phyloP scores from a whole-genome alignment of 164 flowering plant genomes.

The Sedum album region DNA sequence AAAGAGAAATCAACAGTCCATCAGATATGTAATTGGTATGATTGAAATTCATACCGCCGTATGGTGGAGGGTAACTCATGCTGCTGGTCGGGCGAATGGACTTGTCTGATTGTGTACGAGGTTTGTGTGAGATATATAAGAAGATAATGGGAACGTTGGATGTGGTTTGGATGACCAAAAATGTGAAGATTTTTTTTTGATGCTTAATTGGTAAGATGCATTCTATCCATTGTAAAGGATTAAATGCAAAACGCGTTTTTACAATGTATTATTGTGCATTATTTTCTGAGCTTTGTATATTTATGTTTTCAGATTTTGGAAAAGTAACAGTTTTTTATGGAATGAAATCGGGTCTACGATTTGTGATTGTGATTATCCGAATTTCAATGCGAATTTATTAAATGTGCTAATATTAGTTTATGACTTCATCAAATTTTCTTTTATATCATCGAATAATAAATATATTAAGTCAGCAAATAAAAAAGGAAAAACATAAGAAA shows the following conservation, averaged over 20 bases:
- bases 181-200: background rate
- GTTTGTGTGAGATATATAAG: background rate
- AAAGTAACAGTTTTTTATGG: background rate
- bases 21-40: background rate
- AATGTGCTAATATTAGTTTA: background rate
- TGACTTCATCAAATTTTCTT: background rate
- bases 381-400: background rate
- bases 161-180: background rate
- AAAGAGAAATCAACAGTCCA: no score
- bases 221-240: background rate
- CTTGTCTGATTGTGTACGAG: background rate
- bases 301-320: background rate
- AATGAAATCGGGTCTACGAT: background rate
- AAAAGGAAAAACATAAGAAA: no score
- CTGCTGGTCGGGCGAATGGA: background rate
- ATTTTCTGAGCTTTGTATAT: background rate
- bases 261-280: no score
- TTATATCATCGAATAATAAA: no score
- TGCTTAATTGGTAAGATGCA: background rate
- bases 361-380: no score
- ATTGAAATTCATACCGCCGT: background rate
- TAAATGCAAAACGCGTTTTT: background rate
- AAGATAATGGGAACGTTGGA: no score
- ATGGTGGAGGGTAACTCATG: background rate
- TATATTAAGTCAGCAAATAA: no score